Percentiles rank a stretch among this genome's conserved stretches.
Conservation (phyloP, 441 rosid genomes). For the Aleurites moluccanus region DNA sequence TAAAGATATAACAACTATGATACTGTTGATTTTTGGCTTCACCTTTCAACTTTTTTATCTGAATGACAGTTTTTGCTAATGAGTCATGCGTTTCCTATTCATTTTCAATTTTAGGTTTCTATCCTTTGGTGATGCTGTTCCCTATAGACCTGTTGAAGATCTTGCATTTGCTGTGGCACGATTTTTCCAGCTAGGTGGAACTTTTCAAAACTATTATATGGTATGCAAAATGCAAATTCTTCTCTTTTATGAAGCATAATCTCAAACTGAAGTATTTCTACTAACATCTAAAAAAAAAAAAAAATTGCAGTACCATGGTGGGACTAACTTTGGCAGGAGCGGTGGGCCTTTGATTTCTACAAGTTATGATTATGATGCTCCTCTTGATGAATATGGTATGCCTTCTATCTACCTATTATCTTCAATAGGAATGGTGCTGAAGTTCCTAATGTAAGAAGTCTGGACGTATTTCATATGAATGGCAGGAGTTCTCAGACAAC, state of each 20-base stretch:
- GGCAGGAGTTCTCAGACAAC: slow-evolving; percentile 61
- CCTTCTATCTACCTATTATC: not conserved
- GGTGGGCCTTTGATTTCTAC: slow-evolving; percentile 79
- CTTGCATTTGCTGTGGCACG: slow-evolving; percentile 79
- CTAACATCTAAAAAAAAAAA: slow-evolving; percentile 12
- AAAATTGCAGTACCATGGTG: slow-evolving; percentile 74
- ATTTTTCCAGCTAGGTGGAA: slow-evolving; percentile 75
- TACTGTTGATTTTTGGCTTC: not conserved
- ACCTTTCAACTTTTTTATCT: too few relatives aligned
- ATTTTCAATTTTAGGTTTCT: slow-evolving; percentile 43
- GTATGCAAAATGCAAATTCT: slow-evolving; percentile 32
- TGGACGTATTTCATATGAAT: slow-evolving; percentile 9
- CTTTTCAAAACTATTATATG: slow-evolving; percentile 86
- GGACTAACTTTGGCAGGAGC: slow-evolving; percentile 74
- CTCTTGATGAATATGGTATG: slow-evolving; percentile 78
- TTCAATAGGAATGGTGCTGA: too few relatives aligned
- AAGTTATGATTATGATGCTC: slow-evolving; percentile 85
- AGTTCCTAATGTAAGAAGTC: slow-evolving; percentile 6
- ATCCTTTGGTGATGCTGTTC: slow-evolving; percentile 81
- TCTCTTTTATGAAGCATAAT: not conserved
- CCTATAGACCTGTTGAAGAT: slow-evolving; percentile 85
- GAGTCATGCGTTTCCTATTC: too few relatives aligned
- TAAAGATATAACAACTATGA: slow-evolving; percentile 4
- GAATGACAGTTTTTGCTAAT: too few relatives aligned
- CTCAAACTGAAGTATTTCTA: not conserved